phyloP scores from a whole-genome alignment of 768 basidiomycete species.

The Cyclocybe aegerita region DNA sequence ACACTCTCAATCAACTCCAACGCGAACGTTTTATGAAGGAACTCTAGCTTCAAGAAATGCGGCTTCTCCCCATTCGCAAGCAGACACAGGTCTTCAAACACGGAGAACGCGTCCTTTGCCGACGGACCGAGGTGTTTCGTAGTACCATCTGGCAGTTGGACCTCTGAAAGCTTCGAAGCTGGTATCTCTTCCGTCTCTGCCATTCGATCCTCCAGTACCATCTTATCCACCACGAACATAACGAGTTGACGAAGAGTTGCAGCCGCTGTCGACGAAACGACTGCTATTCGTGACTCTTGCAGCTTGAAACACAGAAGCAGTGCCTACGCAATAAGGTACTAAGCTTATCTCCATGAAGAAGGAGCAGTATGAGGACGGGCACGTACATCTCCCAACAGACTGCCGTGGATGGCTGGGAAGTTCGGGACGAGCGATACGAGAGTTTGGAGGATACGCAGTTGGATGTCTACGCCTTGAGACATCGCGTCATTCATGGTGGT shows the following conservation, averaged over 20 bases:
- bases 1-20: slow-evolving; percentile 98
- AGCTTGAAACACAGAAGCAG: slow-evolving; percentile 92
- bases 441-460: slow-evolving; percentile 90
- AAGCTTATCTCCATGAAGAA: not conserved
- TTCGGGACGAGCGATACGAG: slow-evolving; percentile 89
- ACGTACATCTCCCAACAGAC: slow-evolving; percentile 78
- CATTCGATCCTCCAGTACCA: slow-evolving; percentile 70
- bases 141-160: slow-evolving; percentile 67
- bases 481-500: slow-evolving; percentile 85
- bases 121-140: slow-evolving; percentile 67
- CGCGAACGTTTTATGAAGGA: slow-evolving; percentile 89
- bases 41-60: slow-evolving; percentile 77
- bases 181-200: slow-evolving; percentile 34
- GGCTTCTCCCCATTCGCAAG: slow-evolving; percentile 83
- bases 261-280: slow-evolving; percentile 96
- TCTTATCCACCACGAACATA: slow-evolving; percentile 97
- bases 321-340: slow-evolving; percentile 48
- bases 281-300: slow-evolving; percentile 93
- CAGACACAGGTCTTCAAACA: slow-evolving; percentile 92
- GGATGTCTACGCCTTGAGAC: slow-evolving; percentile 95
- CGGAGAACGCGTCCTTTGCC: slow-evolving; percentile 79
- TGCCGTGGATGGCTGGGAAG: slow-evolving; percentile 79
- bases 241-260: slow-evolving; percentile 94
- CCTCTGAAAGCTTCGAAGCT: slow-evolving; percentile 34
- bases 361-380: not conserved